A percentile compares a stretch with the other conserved stretches of the same genome.
These are phyloP conservation scores for Didymosphaeria variabile DNA, from an alignment of 2,329 filamentous ascomycete genomes.

Conservation along the genomic window DNA sequence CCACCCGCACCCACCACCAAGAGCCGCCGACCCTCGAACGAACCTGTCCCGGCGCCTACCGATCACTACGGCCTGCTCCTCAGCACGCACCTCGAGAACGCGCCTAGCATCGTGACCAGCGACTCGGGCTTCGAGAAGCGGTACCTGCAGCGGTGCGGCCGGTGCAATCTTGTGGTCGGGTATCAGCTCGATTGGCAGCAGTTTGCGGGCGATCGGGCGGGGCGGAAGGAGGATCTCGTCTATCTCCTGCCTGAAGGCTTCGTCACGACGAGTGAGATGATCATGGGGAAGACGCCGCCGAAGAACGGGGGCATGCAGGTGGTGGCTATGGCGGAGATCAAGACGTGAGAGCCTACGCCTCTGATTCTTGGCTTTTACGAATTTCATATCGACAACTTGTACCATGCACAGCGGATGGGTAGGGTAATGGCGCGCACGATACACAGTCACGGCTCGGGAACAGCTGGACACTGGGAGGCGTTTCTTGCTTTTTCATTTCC, in stretches of 20 bases:
- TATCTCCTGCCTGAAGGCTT: slow-evolving; percentile 70
- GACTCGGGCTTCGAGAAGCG: slow-evolving; percentile 75
- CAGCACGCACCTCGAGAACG: slow-evolving; percentile 58
- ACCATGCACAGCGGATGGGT: neutral
- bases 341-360: slow-evolving; percentile 18
- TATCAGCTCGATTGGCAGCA: slow-evolving; percentile 68
- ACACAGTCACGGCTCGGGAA: slow-evolving; percentile 1
- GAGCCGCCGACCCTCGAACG: slow-evolving; percentile 23
- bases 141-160: slow-evolving; percentile 64
- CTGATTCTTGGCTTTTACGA: too few species aligned
- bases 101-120: slow-evolving; percentile 61
- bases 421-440: neutral
- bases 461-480: neutral
- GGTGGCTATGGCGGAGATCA: slow-evolving; percentile 34
- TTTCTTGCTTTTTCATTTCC: slow-evolving; percentile 1
- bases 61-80: slow-evolving; percentile 62
- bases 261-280: slow-evolving; percentile 66
- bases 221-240: slow-evolving; percentile 58
- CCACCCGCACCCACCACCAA: slow-evolving; percentile 28
- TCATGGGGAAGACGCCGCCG: slow-evolving; percentile 46
- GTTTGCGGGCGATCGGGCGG: slow-evolving; percentile 47
- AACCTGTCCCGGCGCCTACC: slow-evolving; percentile 23
- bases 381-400: neutral
- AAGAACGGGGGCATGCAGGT: slow-evolving; percentile 23
- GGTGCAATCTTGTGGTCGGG: slow-evolving; percentile 69